Evolutionary conservation across 495 filamentous ascomycete species (phyloP), one percentile per base, ranked within the genome.

Genomic region (Xylaria cubensis): DNA sequence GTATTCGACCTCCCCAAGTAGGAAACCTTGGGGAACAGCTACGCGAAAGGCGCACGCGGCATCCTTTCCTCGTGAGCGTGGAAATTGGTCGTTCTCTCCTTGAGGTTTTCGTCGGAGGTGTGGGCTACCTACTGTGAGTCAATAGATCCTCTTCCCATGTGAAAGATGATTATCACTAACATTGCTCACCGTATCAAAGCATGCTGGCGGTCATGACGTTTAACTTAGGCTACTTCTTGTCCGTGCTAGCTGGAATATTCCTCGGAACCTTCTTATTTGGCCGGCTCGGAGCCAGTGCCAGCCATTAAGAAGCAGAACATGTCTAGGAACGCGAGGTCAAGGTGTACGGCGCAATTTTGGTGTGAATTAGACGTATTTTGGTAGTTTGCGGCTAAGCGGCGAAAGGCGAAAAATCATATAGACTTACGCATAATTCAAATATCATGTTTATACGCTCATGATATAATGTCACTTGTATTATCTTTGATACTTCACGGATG

Each of bases 141-240:
- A 34, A 58, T 58, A 32, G 13, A 34, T 58, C 55, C 26, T 34
- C 26, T 58, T 17, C 17, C 55, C 12, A 48, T 29, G 46, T 59
- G 55, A 15, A 21, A 69, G 39, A 59, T 29, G 36, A 62, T 67
- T 48, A 36, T 59, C 17, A 61, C 70, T 70, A 26, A 67, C 64
- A 53, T 55, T 34, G 48, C 61, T 64, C 67, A 0, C 62, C 42
- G 19, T 41, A 46, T 29, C 44, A 19, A 42, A 97, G 93, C 21
- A 97, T 97, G 93, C 81, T 95, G 77, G 93, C 92, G 8, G 91
- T 95, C 64, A 97, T 97, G 93, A 95, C 93, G 9, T 86, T 93
- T 86, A 97, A 97, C 75, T 86, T 95, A 44, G 93, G 93, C 9
- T 97, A 95, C 75, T 96, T 95, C 77, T 82, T 93, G 41, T 92